Conservation (phyloP, 108 stramenopile species). For the Parmales sp. region DNA sequence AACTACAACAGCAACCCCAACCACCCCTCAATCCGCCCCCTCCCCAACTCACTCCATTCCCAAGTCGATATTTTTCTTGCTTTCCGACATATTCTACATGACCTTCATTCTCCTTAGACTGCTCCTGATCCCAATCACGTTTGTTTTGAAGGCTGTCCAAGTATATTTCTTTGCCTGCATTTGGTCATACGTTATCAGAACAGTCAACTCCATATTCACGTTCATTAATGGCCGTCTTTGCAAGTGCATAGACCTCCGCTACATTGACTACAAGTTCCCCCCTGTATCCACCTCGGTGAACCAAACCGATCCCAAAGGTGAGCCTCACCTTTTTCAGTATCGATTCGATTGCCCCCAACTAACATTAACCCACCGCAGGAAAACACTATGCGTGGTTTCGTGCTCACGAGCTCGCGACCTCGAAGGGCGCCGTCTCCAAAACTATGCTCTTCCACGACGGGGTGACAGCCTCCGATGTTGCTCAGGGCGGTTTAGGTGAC, state of each 20-base stretch:
- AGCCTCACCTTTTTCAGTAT: no score
- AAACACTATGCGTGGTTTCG: background rate
- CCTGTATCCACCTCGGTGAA: background rate
- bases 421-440: background rate
- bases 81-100: background rate
- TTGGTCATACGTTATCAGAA: background rate
- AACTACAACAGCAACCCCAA: no score
- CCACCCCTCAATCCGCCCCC: no score
- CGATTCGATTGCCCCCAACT: no score
- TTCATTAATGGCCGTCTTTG: background rate
- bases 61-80: background rate
- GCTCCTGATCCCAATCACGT: background rate
- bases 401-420: background rate
- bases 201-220: background rate
- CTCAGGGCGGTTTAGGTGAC: constrained; percentile 13
- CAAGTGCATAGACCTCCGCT: background rate
- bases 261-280: background rate
- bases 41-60: background rate
- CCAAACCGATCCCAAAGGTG: background rate
- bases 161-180: background rate
- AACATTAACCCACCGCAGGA: no score
- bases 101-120: background rate
- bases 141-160: background rate
- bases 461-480: background rate
- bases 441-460: constrained; percentile 18